Conservation (phyloP, 129 eudicot species). For the Ambrosia trifida region DNA sequence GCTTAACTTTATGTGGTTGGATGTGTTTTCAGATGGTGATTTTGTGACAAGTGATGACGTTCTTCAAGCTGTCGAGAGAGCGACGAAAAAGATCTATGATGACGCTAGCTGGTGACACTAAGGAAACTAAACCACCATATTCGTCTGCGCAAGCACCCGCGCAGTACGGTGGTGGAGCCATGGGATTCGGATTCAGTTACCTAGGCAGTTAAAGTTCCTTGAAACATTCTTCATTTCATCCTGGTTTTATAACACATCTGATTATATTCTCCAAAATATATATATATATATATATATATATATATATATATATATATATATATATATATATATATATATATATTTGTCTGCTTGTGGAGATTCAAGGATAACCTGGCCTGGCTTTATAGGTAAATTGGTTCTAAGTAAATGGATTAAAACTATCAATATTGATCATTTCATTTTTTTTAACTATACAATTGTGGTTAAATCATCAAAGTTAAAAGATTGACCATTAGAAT, state of each 20-base stretch:
- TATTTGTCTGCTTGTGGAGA: not conserved
- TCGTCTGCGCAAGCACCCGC: constrained; percentile 26
- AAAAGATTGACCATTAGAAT: too few species aligned
- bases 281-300: too few species aligned
- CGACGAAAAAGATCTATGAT: constrained; percentile 36
- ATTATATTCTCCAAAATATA: not conserved
- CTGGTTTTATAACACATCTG: not conserved
- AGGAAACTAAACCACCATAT: constrained; percentile 19
- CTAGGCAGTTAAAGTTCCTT: not conserved
- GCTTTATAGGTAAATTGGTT: too few species aligned
- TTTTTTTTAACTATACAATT: too few species aligned
- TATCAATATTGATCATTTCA: too few species aligned
- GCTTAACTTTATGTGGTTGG: not conserved
- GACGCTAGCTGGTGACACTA: constrained; percentile 14
- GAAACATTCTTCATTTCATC: constrained; percentile 11
- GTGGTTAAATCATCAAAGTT: too few species aligned
- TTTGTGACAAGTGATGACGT: constrained; percentile 47
- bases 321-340: too few species aligned
- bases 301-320: too few species aligned
- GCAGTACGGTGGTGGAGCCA: constrained; percentile 27
- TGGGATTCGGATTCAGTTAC: constrained; percentile 35
- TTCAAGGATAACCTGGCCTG: too few species aligned
- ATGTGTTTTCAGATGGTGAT: constrained; percentile 38
- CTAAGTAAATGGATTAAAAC: too few species aligned
- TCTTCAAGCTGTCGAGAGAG: constrained; percentile 51